These are phyloP conservation scores for Tetracladium setigerum DNA, from an alignment of 495 filamentous ascomycete genomes.

Conservation along the genomic window DNA sequence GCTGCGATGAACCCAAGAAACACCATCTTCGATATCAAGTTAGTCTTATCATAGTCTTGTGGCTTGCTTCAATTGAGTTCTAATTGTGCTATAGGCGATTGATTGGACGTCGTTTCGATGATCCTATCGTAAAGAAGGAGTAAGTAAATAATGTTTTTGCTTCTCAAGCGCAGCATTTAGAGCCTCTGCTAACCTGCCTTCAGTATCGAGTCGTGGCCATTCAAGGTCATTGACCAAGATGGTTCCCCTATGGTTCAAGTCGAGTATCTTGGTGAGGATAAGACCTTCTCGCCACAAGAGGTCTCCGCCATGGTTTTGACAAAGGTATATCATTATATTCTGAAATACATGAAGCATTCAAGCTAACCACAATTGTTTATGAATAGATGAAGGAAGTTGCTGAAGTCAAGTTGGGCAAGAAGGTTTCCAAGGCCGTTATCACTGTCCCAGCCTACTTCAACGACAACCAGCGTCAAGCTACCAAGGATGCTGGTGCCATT, in stretches of 20 bases:
- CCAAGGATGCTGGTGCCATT: slow-evolving; percentile 98
- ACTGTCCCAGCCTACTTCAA: slow-evolving; percentile 99
- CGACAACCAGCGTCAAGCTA: slow-evolving; percentile 98
- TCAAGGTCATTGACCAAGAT: slow-evolving; percentile 88
- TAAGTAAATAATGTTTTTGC: no score
- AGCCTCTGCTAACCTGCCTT: no score
- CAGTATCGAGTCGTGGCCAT: slow-evolving; percentile 95
- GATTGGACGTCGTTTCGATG: slow-evolving; percentile 89
- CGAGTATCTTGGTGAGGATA: slow-evolving; percentile 88
- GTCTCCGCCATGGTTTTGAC: slow-evolving; percentile 92
- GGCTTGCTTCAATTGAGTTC: neutral
- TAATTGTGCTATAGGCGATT: slow-evolving; percentile 53
- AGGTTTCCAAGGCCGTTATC: slow-evolving; percentile 96
- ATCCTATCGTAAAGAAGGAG: slow-evolving; percentile 97
- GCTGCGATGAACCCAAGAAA: slow-evolving; percentile 97
- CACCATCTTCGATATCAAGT: slow-evolving; percentile 98
- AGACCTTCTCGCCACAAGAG: slow-evolving; percentile 96
- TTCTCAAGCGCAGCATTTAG: no score
- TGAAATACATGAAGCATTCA: neutral
- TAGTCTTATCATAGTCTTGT: slow-evolving; percentile 24
- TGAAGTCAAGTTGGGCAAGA: slow-evolving; percentile 91
- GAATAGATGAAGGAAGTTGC: slow-evolving; percentile 93
- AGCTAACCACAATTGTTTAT: neutral
- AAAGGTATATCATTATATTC: slow-evolving; percentile 50
- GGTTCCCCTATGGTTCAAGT: slow-evolving; percentile 91